These are phyloP conservation scores for Diaporthe sp. DNA, from an alignment of 2,329 filamentous ascomycete genomes.

Conservation along the genomic window DNA sequence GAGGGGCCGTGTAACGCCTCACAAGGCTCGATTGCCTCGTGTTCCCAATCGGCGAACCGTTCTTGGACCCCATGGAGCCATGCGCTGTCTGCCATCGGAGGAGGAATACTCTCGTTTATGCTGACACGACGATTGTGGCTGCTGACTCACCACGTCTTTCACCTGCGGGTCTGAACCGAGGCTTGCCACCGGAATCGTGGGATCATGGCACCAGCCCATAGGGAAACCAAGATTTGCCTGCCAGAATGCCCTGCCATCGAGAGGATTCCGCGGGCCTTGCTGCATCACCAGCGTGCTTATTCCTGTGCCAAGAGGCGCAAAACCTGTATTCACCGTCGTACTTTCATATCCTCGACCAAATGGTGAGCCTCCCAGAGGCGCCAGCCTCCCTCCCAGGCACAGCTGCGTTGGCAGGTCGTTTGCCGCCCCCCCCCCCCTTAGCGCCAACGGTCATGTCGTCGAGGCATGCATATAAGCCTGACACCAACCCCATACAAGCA, in stretches of 20 bases:
- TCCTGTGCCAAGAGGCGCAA: conserved; percentile 18
- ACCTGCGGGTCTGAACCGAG: not conserved
- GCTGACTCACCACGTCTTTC: conserved; percentile 11
- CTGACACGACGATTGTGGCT: conserved; percentile 10
- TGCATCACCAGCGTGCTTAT: not conserved
- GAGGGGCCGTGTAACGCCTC: conserved; percentile 24
- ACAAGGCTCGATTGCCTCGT: conserved; percentile 8
- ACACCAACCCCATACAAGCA: conserved; percentile 5
- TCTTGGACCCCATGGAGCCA: not conserved
- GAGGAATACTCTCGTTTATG: not conserved
- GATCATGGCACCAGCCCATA: not conserved
- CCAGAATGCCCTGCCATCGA: conserved; percentile 19
- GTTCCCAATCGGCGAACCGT: conserved; percentile 19
- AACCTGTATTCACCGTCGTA: conserved; percentile 25
- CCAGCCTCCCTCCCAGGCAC: conserved; percentile 5
- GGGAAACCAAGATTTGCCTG: not conserved
- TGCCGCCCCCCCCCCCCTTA: not conserved
- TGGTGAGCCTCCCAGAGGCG: conserved; percentile 10
- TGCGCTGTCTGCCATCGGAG: not conserved
- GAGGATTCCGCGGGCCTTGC: conserved; percentile 1
- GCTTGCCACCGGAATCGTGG: not conserved
- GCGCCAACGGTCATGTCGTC: conserved; percentile 10
- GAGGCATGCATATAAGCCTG: conserved; percentile 23
- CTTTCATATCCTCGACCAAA: conserved; percentile 11
- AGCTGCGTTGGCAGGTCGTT: conserved; percentile 15